These are phyloP conservation scores for Sarocladium strictum DNA, from an alignment of 2,329 filamentous ascomycete genomes.

Conservation along the genomic window DNA sequence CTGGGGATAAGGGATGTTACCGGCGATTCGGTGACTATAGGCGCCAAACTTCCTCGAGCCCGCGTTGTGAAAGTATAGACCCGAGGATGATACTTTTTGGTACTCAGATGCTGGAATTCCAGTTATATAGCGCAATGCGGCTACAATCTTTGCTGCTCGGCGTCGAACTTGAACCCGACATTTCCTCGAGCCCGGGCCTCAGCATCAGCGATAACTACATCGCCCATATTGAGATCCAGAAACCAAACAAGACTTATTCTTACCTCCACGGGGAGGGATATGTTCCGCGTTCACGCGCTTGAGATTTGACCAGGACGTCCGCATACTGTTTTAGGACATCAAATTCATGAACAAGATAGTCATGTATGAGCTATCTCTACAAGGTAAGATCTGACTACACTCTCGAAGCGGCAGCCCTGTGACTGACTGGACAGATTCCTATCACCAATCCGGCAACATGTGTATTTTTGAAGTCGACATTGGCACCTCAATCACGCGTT, in stretches of 20 bases:
- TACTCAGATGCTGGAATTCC: too few relatives aligned
- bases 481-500: conserved; percentile 43
- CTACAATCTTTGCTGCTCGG: too few relatives aligned
- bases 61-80: too few relatives aligned
- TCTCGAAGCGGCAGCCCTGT: conserved; percentile 25
- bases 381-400: conserved; percentile 18
- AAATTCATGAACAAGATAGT: conserved; percentile 47
- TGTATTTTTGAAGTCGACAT: conserved; percentile 50
- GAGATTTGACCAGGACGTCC: conserved; percentile 42
- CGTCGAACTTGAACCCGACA: too few relatives aligned
- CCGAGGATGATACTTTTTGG: too few relatives aligned
- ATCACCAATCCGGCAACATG: conserved; percentile 40
- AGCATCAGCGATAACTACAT: conserved; percentile 15
- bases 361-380: conserved; percentile 48
- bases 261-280: conserved; percentile 25
- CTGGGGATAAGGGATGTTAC: too few relatives aligned
- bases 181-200: conserved; percentile 9
- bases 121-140: too few relatives aligned
- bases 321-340: conserved; percentile 44
- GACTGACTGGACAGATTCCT: conserved; percentile 37
- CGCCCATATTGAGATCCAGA: conserved; percentile 14
- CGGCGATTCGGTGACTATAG: too few relatives aligned
- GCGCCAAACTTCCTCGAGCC: too few relatives aligned
- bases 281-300: conserved; percentile 24
- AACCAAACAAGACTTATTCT: conserved; percentile 61